Conservation (phyloP, 805 yeast genomes). For the Kregervanrija fluxuum region DNA sequence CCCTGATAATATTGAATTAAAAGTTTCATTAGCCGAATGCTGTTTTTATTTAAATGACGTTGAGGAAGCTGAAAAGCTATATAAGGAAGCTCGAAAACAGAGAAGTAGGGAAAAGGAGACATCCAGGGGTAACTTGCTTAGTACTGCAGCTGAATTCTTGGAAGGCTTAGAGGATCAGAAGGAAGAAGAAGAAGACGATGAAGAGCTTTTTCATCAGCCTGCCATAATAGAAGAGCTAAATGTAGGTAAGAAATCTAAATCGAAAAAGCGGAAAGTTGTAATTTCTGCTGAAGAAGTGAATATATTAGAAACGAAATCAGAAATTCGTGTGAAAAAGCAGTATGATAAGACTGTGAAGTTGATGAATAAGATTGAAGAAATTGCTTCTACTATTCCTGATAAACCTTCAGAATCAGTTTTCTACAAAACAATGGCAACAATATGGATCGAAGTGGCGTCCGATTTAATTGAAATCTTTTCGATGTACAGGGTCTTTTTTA, state of each 20-base stretch:
- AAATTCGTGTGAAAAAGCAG: conserved; percentile 35
- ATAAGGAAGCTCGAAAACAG: conserved; percentile 46
- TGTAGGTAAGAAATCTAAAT: conserved; percentile 14
- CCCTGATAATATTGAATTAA: conserved; percentile 63
- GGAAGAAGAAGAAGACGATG: conserved; percentile 16
- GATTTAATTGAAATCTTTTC: conserved; percentile 80
- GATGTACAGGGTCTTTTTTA: conserved; percentile 69
- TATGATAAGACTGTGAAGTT: conserved; percentile 44
- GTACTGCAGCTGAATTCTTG: conserved; percentile 11
- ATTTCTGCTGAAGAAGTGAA: conserved; percentile 22
- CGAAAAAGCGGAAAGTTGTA: conserved; percentile 14
- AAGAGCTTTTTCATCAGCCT: conserved; percentile 16
- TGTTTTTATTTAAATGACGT: conserved; percentile 58
- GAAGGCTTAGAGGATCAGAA: conserved; percentile 10
- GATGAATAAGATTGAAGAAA: conserved; percentile 37
- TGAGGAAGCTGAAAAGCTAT: conserved; percentile 46
- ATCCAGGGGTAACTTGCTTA: conserved; percentile 20
- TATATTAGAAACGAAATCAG: conserved; percentile 26
- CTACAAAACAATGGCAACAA: conserved; percentile 42
- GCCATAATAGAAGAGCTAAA: conserved; percentile 25
- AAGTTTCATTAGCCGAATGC: conserved; percentile 76
- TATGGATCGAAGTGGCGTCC: conserved; percentile 78
- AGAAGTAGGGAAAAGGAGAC: conserved; percentile 27
- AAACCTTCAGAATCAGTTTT: conserved; percentile 25
- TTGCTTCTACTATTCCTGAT: conserved; percentile 9